phyloP scores from a whole-genome alignment of 768 basidiomycete genomes.

The Imleria badia region DNA sequence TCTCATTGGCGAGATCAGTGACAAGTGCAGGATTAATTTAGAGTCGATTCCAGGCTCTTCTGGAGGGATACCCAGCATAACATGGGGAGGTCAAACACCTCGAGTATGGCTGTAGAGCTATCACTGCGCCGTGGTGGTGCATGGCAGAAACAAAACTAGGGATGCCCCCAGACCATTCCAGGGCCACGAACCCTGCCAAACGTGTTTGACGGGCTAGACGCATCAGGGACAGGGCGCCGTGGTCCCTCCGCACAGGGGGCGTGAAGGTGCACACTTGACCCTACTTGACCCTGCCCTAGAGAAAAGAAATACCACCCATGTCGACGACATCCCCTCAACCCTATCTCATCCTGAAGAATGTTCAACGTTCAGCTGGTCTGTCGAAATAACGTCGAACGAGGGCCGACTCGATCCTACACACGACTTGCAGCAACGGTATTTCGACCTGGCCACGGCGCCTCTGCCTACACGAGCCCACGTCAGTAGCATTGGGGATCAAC shows the following conservation, averaged over 20 bases:
- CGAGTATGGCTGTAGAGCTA: background rate
- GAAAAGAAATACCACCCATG: background rate
- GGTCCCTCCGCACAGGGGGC: background rate
- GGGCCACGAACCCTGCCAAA: background rate
- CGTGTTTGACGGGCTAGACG: background rate
- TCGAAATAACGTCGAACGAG: background rate
- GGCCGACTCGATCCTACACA: background rate
- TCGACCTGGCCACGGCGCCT: background rate
- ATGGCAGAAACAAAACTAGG: background rate
- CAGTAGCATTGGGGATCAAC: background rate
- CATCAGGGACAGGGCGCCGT: background rate
- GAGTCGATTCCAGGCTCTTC: background rate
- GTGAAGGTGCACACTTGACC: background rate
- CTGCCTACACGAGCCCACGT: background rate
- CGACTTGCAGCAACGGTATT: background rate
- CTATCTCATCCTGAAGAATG: background rate
- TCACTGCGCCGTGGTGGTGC: background rate
- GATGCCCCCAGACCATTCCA: background rate
- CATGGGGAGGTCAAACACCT: background rate
- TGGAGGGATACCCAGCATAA: background rate
- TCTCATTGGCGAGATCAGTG: background rate
- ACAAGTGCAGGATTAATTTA: background rate
- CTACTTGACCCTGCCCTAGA: background rate
- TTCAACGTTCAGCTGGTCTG: background rate
- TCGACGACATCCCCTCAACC: slow-evolving; percentile 2